These are phyloP conservation scores for Aspergillus texensis DNA, from an alignment of 2,329 filamentous ascomycete species.

Conservation along the genomic window DNA sequence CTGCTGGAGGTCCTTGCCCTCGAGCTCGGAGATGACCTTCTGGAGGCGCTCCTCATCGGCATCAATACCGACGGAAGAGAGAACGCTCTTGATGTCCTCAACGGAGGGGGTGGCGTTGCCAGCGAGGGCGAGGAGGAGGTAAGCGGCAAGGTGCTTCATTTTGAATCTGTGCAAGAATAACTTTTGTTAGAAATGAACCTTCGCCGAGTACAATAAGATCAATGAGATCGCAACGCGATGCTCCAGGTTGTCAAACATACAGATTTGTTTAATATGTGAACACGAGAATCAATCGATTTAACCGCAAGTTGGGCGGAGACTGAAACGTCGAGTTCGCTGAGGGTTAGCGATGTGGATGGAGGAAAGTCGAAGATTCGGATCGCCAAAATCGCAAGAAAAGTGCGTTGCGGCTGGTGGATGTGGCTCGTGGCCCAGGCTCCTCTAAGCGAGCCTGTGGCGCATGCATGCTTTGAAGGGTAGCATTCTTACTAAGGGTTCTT, in stretches of 20 bases:
- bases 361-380: slow-evolving; percentile 31
- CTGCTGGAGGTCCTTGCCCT: slow-evolving; percentile 76
- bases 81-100: slow-evolving; percentile 82
- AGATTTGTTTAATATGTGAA: slow-evolving; percentile 42
- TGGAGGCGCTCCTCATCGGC: slow-evolving; percentile 83
- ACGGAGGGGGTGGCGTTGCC: slow-evolving; percentile 89
- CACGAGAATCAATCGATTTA: slow-evolving; percentile 94
- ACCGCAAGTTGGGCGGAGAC: slow-evolving; percentile 97
- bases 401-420: slow-evolving; percentile 38
- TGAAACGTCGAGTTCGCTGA: slow-evolving; percentile 90
- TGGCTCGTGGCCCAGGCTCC: slow-evolving; percentile 33
- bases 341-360: slow-evolving; percentile 32
- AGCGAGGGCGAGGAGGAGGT: slow-evolving; percentile 92
- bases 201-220: background rate
- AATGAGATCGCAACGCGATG: background rate
- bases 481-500: slow-evolving; percentile 8
- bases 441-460: slow-evolving; percentile 44
- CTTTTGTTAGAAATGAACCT: slow-evolving; percentile 4
- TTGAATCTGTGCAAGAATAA: slow-evolving; percentile 51
- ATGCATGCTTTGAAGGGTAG: slow-evolving; percentile 3
- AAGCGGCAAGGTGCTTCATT: slow-evolving; percentile 99
- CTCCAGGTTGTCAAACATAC: slow-evolving; percentile 25
- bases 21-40: slow-evolving; percentile 79
- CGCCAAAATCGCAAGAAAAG: slow-evolving; percentile 40
- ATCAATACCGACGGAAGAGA: slow-evolving; percentile 93